Percentiles rank a stretch among this genome's conserved stretches.
Conservation (phyloP, 2,329 filamentous ascomycete genomes). For the Neonectria hederae region DNA sequence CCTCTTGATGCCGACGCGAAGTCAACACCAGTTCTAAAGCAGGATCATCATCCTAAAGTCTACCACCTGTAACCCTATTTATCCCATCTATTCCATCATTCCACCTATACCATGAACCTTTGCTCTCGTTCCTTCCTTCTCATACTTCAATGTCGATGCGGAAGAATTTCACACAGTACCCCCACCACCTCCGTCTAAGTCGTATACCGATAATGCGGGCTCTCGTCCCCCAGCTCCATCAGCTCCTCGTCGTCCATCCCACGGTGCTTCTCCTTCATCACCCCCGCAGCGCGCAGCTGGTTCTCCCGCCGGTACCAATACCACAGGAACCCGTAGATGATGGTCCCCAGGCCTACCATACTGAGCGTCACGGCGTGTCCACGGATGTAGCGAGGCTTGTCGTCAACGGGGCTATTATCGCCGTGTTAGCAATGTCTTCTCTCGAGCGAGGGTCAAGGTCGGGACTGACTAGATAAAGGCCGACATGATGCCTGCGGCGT, state of each 20-base stretch:
- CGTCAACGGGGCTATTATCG: slow-evolving; percentile 51
- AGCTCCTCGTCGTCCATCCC: slow-evolving; percentile 58
- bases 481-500: slow-evolving; percentile 76
- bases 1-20: neutral
- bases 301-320: slow-evolving; percentile 61
- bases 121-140: neutral
- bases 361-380: slow-evolving; percentile 70
- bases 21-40: neutral
- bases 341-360: slow-evolving; percentile 63
- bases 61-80: neutral
- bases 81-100: neutral
- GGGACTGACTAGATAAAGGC: slow-evolving; percentile 67
- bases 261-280: slow-evolving; percentile 51
- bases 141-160: neutral
- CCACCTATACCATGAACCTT: neutral
- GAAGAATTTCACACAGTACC: neutral
- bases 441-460: neutral
- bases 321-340: slow-evolving; percentile 65
- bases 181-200: slow-evolving; percentile 35
- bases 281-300: slow-evolving; percentile 51
- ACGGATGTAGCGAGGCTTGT: slow-evolving; percentile 66
- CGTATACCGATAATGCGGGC: slow-evolving; percentile 59
- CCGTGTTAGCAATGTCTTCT: slow-evolving; percentile 25
- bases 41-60: neutral
- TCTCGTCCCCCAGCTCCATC: slow-evolving; percentile 62